phyloP scores from a whole-genome alignment of 2,329 filamentous ascomycete genomes.

The Epicoccum nigrum region DNA sequence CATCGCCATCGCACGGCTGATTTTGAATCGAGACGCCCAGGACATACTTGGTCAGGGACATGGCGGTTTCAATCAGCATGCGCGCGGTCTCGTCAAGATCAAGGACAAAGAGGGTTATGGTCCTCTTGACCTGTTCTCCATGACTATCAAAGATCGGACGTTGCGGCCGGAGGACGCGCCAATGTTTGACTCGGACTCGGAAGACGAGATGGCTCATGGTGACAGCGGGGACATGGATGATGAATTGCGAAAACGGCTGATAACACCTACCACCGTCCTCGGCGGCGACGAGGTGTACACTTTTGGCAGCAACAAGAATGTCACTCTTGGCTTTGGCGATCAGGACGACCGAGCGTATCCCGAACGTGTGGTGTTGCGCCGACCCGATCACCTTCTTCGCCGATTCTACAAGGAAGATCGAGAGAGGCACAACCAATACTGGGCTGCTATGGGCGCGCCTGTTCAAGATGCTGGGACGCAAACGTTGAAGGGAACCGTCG shows the following conservation, averaged over 20 bases:
- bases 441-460: conserved; percentile 45
- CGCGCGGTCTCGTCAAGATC: conserved; percentile 83
- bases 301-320: conserved; percentile 95
- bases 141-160: conserved; percentile 82
- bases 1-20: conserved; percentile 79
- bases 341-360: conserved; percentile 94
- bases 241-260: conserved; percentile 30
- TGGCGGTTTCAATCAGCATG: conserved; percentile 64
- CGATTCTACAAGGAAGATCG: conserved; percentile 75
- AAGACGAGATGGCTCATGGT: conserved; percentile 54
- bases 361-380: conserved; percentile 76
- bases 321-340: conserved; percentile 92
- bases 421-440: conserved; percentile 51
- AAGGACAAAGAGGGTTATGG: conserved; percentile 96
- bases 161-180: conserved; percentile 52
- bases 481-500: conserved; percentile 51
- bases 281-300: conserved; percentile 86
- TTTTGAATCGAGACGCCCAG: conserved; percentile 77
- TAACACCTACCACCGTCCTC: conserved; percentile 48
- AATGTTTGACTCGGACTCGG: conserved; percentile 57
- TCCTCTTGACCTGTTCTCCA: conserved; percentile 89
- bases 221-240: conserved; percentile 53
- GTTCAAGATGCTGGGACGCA: conserved; percentile 28
- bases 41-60: conserved; percentile 68
- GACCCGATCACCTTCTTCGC: conserved; percentile 77